phyloP scores from a whole-genome alignment of 1,139 yeast genomes.

The Magnusiomyces ingens region DNA sequence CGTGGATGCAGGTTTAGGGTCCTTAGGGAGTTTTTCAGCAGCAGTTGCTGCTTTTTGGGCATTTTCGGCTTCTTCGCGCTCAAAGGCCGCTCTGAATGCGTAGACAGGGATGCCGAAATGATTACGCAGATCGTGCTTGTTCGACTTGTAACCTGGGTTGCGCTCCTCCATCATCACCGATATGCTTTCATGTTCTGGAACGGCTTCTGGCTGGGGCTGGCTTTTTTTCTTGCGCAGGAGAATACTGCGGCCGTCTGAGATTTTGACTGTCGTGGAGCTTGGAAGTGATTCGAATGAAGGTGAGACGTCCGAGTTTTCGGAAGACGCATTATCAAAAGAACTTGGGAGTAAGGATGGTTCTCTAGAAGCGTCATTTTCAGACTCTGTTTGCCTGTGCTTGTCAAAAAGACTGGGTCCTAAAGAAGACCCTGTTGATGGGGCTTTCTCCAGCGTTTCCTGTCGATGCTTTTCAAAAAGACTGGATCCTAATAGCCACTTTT shows the following conservation, averaged over 20 bases:
- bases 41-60: too few species aligned
- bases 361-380: background rate
- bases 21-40: background rate
- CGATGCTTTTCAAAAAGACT: too few species aligned
- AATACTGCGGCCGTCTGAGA: background rate
- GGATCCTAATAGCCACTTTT: too few species aligned
- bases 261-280: background rate
- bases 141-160: background rate
- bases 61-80: background rate
- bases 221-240: background rate
- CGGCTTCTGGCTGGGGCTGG: background rate
- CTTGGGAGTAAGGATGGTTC: background rate
- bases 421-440: too few species aligned
- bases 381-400: background rate
- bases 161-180: background rate
- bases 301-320: background rate
- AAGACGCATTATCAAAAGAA: background rate
- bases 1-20: too few species aligned
- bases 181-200: background rate
- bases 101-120: constrained; percentile 7
- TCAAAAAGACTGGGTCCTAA: too few species aligned
- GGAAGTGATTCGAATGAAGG: background rate
- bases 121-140: constrained; percentile 1
- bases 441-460: too few species aligned
- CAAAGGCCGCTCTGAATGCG: background rate